phyloP scores from a whole-genome alignment of 2,329 filamentous ascomycete species.

The Ceratocystis harringtonii region DNA sequence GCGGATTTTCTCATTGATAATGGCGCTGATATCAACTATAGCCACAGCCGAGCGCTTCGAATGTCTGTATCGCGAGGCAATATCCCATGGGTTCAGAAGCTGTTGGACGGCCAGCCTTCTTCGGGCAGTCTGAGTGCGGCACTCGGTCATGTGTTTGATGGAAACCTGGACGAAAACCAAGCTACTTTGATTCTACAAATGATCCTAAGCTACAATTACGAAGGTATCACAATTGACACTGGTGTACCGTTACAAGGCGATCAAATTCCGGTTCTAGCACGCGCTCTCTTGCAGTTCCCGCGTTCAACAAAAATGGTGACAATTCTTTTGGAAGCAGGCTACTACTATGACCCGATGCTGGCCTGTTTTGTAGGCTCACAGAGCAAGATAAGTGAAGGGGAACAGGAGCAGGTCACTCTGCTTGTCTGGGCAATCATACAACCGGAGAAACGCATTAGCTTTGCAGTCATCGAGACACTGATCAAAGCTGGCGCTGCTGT shows the following conservation, averaged over 20 bases:
- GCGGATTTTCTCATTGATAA: conserved; percentile 26
- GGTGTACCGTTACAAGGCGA: conserved; percentile 30
- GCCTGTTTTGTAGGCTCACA: conserved; percentile 22
- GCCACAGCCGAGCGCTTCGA: conserved; percentile 25
- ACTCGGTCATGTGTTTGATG: conserved; percentile 6
- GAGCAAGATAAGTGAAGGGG: conserved; percentile 29
- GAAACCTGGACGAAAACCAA: neutral
- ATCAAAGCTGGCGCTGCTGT: conserved; percentile 41
- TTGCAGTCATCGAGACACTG: conserved; percentile 40
- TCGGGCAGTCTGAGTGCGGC: neutral
- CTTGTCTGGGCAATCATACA: conserved; percentile 48
- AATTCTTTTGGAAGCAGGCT: conserved; percentile 40
- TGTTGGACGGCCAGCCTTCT: neutral
- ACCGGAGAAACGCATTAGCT: conserved; percentile 47
- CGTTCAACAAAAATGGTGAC: conserved; percentile 37
- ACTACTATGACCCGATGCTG: conserved; percentile 39
- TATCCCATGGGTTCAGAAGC: neutral
- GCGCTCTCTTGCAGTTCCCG: conserved; percentile 40
- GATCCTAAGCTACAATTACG: conserved; percentile 27
- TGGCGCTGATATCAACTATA: conserved; percentile 34
- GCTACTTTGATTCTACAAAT: conserved; percentile 19
- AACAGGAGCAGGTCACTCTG: conserved; percentile 41
- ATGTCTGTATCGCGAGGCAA: conserved; percentile 6
- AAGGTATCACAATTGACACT: conserved; percentile 34
- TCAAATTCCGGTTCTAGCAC: conserved; percentile 32